These are phyloP conservation scores for Geranium incanum DNA, from an alignment of 441 rosid genomes.

Conservation along the genomic window DNA sequence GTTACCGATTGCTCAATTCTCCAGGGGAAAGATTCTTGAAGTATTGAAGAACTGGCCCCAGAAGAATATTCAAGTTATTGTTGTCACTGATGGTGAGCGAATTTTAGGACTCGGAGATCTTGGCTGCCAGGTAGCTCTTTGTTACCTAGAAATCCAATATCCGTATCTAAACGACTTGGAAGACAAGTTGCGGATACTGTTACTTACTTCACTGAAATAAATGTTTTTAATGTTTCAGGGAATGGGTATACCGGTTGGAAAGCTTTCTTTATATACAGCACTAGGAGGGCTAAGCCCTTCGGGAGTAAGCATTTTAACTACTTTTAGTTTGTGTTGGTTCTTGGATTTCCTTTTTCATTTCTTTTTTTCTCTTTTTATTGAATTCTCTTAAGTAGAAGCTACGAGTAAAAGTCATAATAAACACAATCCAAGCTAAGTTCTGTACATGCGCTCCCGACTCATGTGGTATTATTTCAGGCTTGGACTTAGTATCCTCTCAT, in stretches of 20 bases:
- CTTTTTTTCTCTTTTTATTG: too few relatives aligned
- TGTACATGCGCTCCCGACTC: background rate
- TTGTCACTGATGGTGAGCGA: constrained; percentile 88
- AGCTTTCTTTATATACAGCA: constrained; percentile 83
- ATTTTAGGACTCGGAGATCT: constrained; percentile 75
- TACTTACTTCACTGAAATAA: constrained; percentile 9
- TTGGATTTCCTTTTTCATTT: too few relatives aligned
- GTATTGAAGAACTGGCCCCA: constrained; percentile 88
- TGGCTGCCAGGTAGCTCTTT: constrained; percentile 72
- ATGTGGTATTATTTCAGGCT: background rate
- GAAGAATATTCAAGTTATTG: constrained; percentile 79
- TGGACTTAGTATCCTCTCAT: background rate
- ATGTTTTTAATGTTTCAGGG: constrained; percentile 41
- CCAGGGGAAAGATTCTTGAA: constrained; percentile 78
- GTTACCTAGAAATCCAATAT: background rate
- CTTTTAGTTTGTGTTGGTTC: too few relatives aligned
- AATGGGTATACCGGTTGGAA: constrained; percentile 98
- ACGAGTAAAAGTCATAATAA: too few relatives aligned
- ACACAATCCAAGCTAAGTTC: background rate
- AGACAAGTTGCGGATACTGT: background rate
- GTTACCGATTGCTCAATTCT: constrained; percentile 19
- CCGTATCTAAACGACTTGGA: constrained; percentile 3
- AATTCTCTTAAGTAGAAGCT: too few relatives aligned
- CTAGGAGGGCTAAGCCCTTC: constrained; percentile 87
- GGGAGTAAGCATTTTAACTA: constrained; percentile 41